Evolutionary conservation across 2,329 filamentous ascomycete species (phyloP), one percentile per base, ranked within the genome.

Genomic region (Tolypocladium paradoxum): DNA sequence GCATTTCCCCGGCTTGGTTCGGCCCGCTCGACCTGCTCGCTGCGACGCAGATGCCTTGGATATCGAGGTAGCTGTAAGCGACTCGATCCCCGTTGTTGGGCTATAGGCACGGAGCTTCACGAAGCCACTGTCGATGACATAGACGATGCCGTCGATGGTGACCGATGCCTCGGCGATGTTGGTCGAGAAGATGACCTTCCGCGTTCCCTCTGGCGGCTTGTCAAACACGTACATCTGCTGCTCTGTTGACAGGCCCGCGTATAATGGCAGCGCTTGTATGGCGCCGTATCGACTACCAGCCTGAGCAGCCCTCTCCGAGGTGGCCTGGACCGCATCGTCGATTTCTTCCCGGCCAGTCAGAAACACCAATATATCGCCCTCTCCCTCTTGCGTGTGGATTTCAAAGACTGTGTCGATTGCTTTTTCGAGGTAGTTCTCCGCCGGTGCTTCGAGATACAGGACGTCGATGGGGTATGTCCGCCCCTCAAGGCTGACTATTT

Each of bases 121-220:
- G 64, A 89, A 96, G 1, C 93, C 93, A 51, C 82, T 85, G 68
- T 99, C 93, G 49, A 97, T 74, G 6, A 99, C 92, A 63, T 89
- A 95, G 52, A 90, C 84, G 55, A 97, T 91, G 3, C 90, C 90
- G 51, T 93, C 85, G 53, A 97, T 95, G 18, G 93, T 97, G 45
- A 99, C 87, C 2, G 90, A 96, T 5, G 93, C 92, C 73, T 99
- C 93, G 14, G 93, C 90, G 58, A 97, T 96, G 65, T 97, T 97
- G 54, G 93, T 97, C 4, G 89, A 87, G 59, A 96, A 85, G 36
- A 99, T 88, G 38, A 96, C 87, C 65, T 97, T 97, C 43, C 93
- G 81, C 1, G 85, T 91, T 55, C 91, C 85, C 56, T 88, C 84
- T 0, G 88, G 83, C 2, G 90, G 75, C 52, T 87, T 83, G 61